Percentiles rank a stretch among this genome's conserved stretches.
Conservation (phyloP, 140 eudicot genomes). For the Erigeron philadelphicus region DNA sequence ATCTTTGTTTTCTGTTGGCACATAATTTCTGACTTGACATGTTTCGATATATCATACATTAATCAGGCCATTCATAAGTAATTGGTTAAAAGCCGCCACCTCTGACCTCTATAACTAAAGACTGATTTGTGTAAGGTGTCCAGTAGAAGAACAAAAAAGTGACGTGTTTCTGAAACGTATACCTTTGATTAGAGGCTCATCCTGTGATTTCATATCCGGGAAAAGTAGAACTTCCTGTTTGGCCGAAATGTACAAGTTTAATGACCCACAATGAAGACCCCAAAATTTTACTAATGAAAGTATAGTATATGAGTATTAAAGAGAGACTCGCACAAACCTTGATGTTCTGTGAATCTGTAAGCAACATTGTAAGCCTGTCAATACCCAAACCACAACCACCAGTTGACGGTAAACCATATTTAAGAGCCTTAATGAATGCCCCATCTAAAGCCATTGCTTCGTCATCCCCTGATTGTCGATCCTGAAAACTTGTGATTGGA, state of each 20-base stretch:
- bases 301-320: not conserved
- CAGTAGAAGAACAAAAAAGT: not conserved
- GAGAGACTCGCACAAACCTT: conserved; percentile 45
- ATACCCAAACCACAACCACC: conserved; percentile 98
- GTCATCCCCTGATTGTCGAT: conserved; percentile 97
- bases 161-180: not conserved
- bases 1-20: too few relatives aligned
- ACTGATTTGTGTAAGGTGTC: too few relatives aligned
- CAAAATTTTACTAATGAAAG: not conserved
- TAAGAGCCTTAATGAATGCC: conserved; percentile 79
- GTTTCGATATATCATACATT: too few relatives aligned
- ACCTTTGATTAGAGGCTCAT: conserved; percentile 64
- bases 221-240: conserved; percentile 84
- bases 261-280: not conserved
- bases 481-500: conserved; percentile 36
- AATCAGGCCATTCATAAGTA: too few relatives aligned
- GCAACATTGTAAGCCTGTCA: conserved; percentile 81
- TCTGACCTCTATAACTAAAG: too few relatives aligned
- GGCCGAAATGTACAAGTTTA: not conserved
- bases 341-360: conserved; percentile 89
- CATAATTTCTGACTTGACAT: too few relatives aligned
- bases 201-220: conserved; percentile 96
- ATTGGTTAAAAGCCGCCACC: too few relatives aligned
- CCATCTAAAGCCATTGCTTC: conserved; percentile 99
- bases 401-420: conserved; percentile 92